Evolutionary conservation across 345 rosid genomes (phyloP).

Genomic region (Aegle marmelos): DNA sequence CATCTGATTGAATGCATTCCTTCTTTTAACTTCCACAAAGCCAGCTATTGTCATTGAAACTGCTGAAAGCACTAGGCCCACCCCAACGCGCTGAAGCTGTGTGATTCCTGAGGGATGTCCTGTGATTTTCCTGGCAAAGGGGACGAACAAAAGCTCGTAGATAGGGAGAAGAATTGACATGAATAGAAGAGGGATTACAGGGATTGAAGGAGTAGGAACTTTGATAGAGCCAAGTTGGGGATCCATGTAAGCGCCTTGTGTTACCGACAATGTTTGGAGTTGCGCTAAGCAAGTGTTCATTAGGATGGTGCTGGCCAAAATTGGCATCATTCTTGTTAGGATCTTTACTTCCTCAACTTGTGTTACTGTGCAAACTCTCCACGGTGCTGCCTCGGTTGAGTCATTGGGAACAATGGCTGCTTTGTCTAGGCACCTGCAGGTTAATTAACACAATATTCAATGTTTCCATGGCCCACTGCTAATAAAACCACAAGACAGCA

Average conservation of each 20-base stretch:
- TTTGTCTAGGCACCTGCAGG: conserved; percentile 40
- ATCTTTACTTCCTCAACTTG: conserved; percentile 56
- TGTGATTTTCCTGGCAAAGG: conserved; percentile 34
- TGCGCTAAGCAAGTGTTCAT: conserved; percentile 48
- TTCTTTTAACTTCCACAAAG: conserved; percentile 40
- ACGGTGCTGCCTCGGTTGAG: not conserved
- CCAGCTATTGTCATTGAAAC: conserved; percentile 43
- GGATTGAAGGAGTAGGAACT: conserved; percentile 38
- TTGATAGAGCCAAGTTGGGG: conserved; percentile 27
- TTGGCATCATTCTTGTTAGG: conserved; percentile 40
- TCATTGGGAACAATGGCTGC: conserved; percentile 33
- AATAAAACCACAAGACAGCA: no score
- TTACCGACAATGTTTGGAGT: conserved; percentile 36
- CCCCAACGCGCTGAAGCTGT: conserved; percentile 38
- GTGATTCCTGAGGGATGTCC: conserved; percentile 42
- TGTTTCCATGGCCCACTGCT: no score
- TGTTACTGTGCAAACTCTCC: conserved; percentile 43
- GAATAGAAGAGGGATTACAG: conserved; percentile 35
- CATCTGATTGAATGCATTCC: conserved; percentile 10
- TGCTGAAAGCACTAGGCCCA: conserved; percentile 41
- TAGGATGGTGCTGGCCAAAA: conserved; percentile 38
- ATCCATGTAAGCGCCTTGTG: conserved; percentile 42
- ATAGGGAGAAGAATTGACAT: conserved; percentile 36
- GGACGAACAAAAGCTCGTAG: conserved; percentile 36
- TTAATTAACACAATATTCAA: not conserved